Conservation (phyloP, 2,329 filamentous ascomycete species). For the Paraphaeosphaeria sporulosa region DNA sequence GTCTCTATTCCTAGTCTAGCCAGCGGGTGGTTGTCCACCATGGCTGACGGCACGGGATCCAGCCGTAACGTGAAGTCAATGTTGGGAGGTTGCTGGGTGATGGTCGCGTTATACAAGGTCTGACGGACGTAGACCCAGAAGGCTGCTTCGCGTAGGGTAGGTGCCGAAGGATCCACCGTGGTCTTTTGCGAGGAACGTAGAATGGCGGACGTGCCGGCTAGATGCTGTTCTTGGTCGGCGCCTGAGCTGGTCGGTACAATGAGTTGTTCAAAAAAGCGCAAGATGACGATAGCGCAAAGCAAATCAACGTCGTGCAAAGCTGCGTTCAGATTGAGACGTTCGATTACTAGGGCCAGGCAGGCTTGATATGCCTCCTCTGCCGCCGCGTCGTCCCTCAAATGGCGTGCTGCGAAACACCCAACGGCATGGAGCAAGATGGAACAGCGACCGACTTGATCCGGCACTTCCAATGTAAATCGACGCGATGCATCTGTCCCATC, state of each 20-base stretch:
- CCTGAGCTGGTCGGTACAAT: conserved; percentile 37
- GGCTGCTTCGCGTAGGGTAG: conserved; percentile 41
- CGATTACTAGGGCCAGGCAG: conserved; percentile 41
- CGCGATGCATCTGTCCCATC: conserved; percentile 41
- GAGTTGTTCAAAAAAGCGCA: conserved; percentile 44
- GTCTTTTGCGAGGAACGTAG: conserved; percentile 36
- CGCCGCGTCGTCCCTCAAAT: conserved; percentile 27
- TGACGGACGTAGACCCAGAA: conserved; percentile 46
- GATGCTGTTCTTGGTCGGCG: conserved; percentile 38
- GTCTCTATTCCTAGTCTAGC: conserved; percentile 38
- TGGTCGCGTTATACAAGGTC: conserved; percentile 42
- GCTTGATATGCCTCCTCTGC: conserved; percentile 37
- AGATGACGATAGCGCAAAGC: conserved; percentile 42
- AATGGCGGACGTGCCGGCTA: conserved; percentile 41
- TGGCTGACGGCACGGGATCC: conserved; percentile 30
- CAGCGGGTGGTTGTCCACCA: conserved; percentile 34
- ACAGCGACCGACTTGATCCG: conserved; percentile 36
- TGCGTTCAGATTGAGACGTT: conserved; percentile 33
- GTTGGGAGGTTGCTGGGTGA: conserved; percentile 41
- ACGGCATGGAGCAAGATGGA: conserved; percentile 40
- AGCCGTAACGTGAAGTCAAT: conserved; percentile 39
- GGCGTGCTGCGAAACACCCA: conserved; percentile 38
- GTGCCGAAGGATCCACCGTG: conserved; percentile 42
- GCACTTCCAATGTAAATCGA: conserved; percentile 40
- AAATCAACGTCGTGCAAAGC: conserved; percentile 39